These are phyloP conservation scores for Dendryphion nanum DNA, from an alignment of 2,329 filamentous ascomycete species.

Conservation along the genomic window DNA sequence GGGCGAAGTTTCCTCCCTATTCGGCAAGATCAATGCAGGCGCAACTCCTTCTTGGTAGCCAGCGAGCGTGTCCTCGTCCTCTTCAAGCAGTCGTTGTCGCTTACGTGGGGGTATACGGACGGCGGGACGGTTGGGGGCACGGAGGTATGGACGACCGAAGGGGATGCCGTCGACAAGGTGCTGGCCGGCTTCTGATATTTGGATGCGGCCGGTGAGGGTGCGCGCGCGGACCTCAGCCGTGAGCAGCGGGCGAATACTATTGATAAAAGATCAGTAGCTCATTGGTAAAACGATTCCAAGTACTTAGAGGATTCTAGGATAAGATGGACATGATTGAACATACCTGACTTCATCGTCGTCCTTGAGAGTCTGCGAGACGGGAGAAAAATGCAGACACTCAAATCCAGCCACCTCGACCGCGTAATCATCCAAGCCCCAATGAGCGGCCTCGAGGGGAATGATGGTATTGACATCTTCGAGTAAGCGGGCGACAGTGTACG, in stretches of 20 bases:
- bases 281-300: neutral
- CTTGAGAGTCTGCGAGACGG: conserved; percentile 67
- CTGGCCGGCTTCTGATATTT: conserved; percentile 75
- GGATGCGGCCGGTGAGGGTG: conserved; percentile 71
- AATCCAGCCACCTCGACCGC: conserved; percentile 75
- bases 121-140: conserved; percentile 60
- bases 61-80: conserved; percentile 29
- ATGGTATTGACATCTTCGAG: conserved; percentile 76
- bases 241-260: conserved; percentile 74
- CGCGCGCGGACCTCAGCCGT: conserved; percentile 72
- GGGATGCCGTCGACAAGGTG: conserved; percentile 83
- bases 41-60: too few species aligned
- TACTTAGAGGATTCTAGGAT: too few species aligned
- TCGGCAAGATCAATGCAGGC: too few species aligned
- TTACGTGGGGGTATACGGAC: conserved; percentile 75
- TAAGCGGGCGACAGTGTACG: conserved; percentile 68
- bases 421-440: conserved; percentile 91
- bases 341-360: conserved; percentile 83
- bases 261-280: conserved; percentile 3
- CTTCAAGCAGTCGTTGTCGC: conserved; percentile 44
- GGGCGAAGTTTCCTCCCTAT: too few species aligned
- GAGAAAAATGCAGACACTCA: conserved; percentile 85
- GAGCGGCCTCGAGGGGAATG: conserved; percentile 74
- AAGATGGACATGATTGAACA: conserved; percentile 30
- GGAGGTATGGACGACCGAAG: conserved; percentile 73